Evolutionary conservation across 1,139 yeast genomes (phyloP).

Genomic region (Pichia sp.): DNA sequence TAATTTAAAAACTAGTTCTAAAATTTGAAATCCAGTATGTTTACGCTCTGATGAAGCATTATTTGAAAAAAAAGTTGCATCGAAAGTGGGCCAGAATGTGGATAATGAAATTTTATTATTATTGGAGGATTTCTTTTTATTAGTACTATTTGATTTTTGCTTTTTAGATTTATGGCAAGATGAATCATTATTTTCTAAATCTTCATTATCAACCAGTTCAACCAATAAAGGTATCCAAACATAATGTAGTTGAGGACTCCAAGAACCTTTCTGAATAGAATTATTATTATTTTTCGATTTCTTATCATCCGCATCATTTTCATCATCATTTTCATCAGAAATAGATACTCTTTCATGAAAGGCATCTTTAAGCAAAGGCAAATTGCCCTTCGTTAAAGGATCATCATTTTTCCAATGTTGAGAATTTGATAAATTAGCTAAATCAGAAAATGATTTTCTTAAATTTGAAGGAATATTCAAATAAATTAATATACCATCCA

Average conservation of each 20-base stretch:
- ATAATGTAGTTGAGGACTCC: slow-evolving; percentile 77
- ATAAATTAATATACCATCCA: slow-evolving; percentile 78
- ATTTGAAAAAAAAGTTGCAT: slow-evolving; percentile 69
- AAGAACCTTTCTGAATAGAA: slow-evolving; percentile 50
- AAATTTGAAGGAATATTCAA: slow-evolving; percentile 39
- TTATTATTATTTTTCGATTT: not conserved
- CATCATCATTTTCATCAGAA: slow-evolving; percentile 33
- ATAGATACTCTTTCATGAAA: slow-evolving; percentile 45
- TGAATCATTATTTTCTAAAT: not conserved
- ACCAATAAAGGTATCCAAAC: slow-evolving; percentile 69
- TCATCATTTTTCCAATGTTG: slow-evolving; percentile 62
- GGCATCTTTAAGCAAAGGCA: slow-evolving; percentile 54
- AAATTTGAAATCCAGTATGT: slow-evolving; percentile 77
- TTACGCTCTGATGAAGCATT: slow-evolving; percentile 82
- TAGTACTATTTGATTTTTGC: slow-evolving; percentile 31
- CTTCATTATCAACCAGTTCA: slow-evolving; percentile 30
- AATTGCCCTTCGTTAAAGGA: slow-evolving; percentile 66
- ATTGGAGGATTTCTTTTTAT: slow-evolving; percentile 24
- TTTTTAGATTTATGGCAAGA: slow-evolving; percentile 27
- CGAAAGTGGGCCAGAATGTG: slow-evolving; percentile 80
- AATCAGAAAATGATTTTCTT: slow-evolving; percentile 29
- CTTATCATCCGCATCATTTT: slow-evolving; percentile 27
- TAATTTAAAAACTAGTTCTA: slow-evolving; percentile 42
- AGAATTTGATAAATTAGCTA: slow-evolving; percentile 28
- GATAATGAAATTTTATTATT: slow-evolving; percentile 30